Evolutionary conservation across 2,329 filamentous ascomycete species (phyloP), one percentile per base, ranked within the genome.

Genomic region (Phoma sp.): DNA sequence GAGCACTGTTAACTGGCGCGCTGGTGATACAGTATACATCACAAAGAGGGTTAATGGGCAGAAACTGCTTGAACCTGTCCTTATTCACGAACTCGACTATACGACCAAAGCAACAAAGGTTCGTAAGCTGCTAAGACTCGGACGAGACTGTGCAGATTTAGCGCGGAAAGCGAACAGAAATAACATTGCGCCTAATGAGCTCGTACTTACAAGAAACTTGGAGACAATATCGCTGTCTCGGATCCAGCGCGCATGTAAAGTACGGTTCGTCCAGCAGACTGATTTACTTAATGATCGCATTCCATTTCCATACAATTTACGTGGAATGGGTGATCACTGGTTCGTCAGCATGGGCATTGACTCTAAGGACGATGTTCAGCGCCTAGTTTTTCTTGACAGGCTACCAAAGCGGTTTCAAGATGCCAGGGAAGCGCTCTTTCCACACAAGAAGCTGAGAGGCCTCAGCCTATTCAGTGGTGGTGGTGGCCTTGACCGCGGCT

Each of bases 391-490:
- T 14, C 21, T 71, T 4, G 29, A 42, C 3, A 17, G 21, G 2
- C 36, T 61, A 1, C 62, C 63, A 2, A 33, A 12, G 1, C 18
- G 5, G 0, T 51, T 73, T 9, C 78, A 75, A 0, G 82, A 89
- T 71, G 86, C 86, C 0, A 84, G 82, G 0, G 83, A 83, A 34
- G 74, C 86, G 57, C 82, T 83, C 38, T 42, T 53, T 38, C 11
- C 25, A 20, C 14, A 7, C 15, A 25, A 37, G 9, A 57, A 55
- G 29, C 28, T 69, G 2, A 53, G 36, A 26, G 88, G 87, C 0
- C 74, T 93, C 3, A 89, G 92, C 58, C 76, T 95, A 0, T 96
- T 91, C 65, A 91, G 88, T 60, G 91, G 91, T 1, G 87, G 88
- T 15, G 91, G 91, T 0, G 92, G 88, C 46, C 86, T 95, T 45